A percentile compares a stretch with the other conserved stretches of the same genome.
Evolutionary conservation across 768 basidiomycete genomes (phyloP).

Genomic region (Rhodotorula toruloides): DNA sequence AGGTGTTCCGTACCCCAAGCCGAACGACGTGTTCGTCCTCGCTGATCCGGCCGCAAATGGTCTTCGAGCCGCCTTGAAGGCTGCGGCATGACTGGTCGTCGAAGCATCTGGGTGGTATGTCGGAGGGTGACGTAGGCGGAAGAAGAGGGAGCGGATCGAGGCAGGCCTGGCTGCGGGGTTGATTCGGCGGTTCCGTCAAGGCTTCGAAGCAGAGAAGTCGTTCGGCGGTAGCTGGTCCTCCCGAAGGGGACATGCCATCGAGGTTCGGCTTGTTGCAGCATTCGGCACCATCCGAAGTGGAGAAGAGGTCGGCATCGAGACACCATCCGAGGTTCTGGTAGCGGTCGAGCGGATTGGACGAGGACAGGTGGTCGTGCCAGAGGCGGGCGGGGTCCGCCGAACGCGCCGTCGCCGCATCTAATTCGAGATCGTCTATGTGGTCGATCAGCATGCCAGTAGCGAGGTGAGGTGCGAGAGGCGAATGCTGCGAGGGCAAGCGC

Average conservation of each 20-base stretch:
- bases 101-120: slow-evolving; percentile 7
- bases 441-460: slow-evolving; percentile 1
- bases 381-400: neutral
- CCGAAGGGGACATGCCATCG: no score
- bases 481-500: neutral
- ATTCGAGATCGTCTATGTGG: slow-evolving; percentile 30
- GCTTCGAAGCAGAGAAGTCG: neutral
- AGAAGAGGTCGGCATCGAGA: neutral
- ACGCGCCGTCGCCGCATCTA: slow-evolving; percentile 10
- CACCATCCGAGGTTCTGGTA: slow-evolving; percentile 33
- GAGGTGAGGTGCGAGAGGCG: neutral
- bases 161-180: neutral
- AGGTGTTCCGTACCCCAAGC: slow-evolving; percentile 47
- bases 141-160: slow-evolving; percentile 23
- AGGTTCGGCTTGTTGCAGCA: no score
- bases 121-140: neutral
- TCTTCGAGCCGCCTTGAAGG: neutral
- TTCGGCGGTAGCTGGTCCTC: no score
- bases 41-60: slow-evolving; percentile 51
- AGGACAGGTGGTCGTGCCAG: neutral
- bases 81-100: neutral
- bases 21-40: slow-evolving; percentile 68
- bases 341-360: neutral
- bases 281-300: neutral
- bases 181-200: fast-evolving